Evolutionary conservation across 441 rosid genomes (phyloP), one percentile per base, ranked within the genome.

Genomic region (Populus trichocarpa): DNA sequence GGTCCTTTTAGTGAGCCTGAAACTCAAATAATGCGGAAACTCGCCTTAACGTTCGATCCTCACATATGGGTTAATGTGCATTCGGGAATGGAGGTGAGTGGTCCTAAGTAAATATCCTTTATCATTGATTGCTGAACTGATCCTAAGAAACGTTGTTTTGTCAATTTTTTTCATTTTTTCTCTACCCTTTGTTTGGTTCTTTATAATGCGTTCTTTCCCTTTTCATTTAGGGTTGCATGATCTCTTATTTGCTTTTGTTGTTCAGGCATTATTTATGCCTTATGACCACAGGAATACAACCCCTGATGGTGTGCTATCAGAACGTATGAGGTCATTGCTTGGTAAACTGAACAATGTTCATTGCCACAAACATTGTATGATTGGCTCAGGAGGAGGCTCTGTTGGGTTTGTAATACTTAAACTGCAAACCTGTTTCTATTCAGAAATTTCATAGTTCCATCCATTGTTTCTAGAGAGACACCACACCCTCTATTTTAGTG

Each of bases 381-480:
- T 91, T 77, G 99, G 98, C 42, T 93, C 97, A 0, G 99, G 99
- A 3, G 99, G 99, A 80, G 99, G 98, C 82, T 97, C 99, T 79
- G 99, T 96, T 74, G 99, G 99, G 99, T 96, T 70, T 80, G 98
- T 90, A 57, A 80, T 77, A 26, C 77, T 72, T 77, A 33, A 72
- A 59, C 73, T 63, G 46, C 69, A 25, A 78, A 82, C 23, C 71
- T 72, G 18, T 72, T 38, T 50, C 23, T 28, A 30, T 30, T 30
- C 32, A 30, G 32, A 30, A 30, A 30, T 30, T 30, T 30, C 32
- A 30, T 23, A 11, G 25, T 75, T 67, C 32, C 32, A 30, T 13
- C 53, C 53, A 0, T 75, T 40, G 7, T 11, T 57, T 42, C 53
- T 42, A 25, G 30, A 75, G 22, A 61, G 33, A 30, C 4, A 30